These are phyloP conservation scores for Nemania abortiva DNA, from an alignment of 2,329 filamentous ascomycete genomes.

Conservation along the genomic window DNA sequence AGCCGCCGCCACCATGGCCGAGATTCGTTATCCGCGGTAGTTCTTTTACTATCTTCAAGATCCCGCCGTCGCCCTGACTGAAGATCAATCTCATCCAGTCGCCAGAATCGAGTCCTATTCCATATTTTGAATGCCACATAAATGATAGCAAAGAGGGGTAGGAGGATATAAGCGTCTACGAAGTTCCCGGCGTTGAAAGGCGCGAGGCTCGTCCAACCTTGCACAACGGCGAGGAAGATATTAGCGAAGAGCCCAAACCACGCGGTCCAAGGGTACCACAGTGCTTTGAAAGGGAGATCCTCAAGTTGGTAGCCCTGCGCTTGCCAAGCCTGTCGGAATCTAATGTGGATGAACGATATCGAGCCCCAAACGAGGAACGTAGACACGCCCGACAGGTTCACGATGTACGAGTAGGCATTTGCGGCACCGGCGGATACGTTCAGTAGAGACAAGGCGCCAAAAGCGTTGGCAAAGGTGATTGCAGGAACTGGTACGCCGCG, in stretches of 20 bases:
- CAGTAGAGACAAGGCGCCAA: conserved; percentile 80
- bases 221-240: conserved; percentile 69
- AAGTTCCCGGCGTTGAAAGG: conserved; percentile 71
- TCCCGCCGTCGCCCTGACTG: conserved; percentile 67
- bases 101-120: conserved; percentile 65
- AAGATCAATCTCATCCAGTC: conserved; percentile 66
- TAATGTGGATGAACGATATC: conserved; percentile 78
- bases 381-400: conserved; percentile 76
- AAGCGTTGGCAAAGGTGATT: conserved; percentile 76
- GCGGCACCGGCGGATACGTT: conserved; percentile 75
- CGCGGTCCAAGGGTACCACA: conserved; percentile 68
- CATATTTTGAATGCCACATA: conserved; percentile 67
- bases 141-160: conserved; percentile 70
- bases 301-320: conserved; percentile 66
- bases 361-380: conserved; percentile 79
- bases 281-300: conserved; percentile 67
- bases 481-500: conserved; percentile 71
- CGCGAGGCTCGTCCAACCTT: conserved; percentile 70
- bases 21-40: conserved; percentile 46
- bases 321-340: conserved; percentile 74
- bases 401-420: conserved; percentile 75
- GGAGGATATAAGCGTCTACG: conserved; percentile 72
- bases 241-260: conserved; percentile 71
- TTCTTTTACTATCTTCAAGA: conserved; percentile 60
- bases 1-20: conserved; percentile 59